These are phyloP conservation scores for Ascochyta lentis DNA, from an alignment of 2,329 filamentous ascomycete species.

Conservation along the genomic window DNA sequence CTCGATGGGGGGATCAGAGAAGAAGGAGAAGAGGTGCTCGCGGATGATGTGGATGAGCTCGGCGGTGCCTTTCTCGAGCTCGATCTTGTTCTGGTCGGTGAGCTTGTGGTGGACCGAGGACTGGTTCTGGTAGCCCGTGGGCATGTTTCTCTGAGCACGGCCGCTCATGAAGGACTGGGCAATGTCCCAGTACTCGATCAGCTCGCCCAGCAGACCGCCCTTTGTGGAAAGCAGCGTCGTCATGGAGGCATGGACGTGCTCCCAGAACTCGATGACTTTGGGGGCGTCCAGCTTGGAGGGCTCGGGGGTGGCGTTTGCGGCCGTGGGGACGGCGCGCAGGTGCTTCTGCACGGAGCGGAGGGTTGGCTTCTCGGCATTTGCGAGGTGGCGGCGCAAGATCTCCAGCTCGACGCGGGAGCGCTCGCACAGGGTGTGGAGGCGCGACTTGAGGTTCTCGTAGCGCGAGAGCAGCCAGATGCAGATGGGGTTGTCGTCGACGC, in stretches of 20 bases:
- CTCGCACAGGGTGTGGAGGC: slow-evolving; percentile 80
- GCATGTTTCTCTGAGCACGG: slow-evolving; percentile 79
- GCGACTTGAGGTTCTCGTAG: slow-evolving; percentile 87
- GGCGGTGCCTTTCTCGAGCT: slow-evolving; percentile 77
- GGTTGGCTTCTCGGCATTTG: slow-evolving; percentile 73
- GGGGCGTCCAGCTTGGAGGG: slow-evolving; percentile 73
- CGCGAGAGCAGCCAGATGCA: slow-evolving; percentile 94
- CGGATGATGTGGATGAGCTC: slow-evolving; percentile 86
- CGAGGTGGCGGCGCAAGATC: slow-evolving; percentile 81
- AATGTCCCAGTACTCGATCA: slow-evolving; percentile 93
- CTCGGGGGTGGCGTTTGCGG: slow-evolving; percentile 62
- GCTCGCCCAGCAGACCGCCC: slow-evolving; percentile 83
- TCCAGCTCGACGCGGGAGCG: slow-evolving; percentile 92
- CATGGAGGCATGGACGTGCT: slow-evolving; percentile 79
- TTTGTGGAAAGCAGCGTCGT: slow-evolving; percentile 74
- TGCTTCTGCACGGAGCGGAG: slow-evolving; percentile 75
- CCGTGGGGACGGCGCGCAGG: slow-evolving; percentile 74
- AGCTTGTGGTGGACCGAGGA: slow-evolving; percentile 83
- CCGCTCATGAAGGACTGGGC: slow-evolving; percentile 89
- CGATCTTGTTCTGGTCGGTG: slow-evolving; percentile 70
- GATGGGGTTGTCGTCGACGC: slow-evolving; percentile 94
- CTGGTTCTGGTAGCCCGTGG: slow-evolving; percentile 80
- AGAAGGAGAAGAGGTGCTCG: slow-evolving; percentile 80
- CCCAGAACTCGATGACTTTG: slow-evolving; percentile 90
- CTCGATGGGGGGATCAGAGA: slow-evolving; percentile 85